Base-by-base conservation (phyloP, 2,329 filamentous ascomycete species). In the Metarhizium rileyi region DNA sequence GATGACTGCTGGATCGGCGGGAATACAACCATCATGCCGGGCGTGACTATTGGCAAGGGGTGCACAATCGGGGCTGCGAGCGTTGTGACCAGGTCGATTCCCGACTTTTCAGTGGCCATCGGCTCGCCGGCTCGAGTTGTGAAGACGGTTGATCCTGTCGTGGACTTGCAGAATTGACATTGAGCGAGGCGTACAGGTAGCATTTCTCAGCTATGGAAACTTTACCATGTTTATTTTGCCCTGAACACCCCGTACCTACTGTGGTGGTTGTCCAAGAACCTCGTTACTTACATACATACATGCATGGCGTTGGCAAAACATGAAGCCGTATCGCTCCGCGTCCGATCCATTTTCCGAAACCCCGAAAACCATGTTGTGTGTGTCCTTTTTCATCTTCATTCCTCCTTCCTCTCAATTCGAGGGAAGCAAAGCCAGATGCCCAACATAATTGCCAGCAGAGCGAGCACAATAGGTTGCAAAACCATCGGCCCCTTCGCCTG, bases 1-100 rank as follows among this genome's bases (percentile, higher is more conserved):
- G 69, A 77, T 44, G 75, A 79, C 57, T 78, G 75, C 58, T 79
- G 76, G 75, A 73, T 79, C 49, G 76, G 76, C 1, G 74, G 70
- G 9, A 69, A 72, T 50, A 68, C 66, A 0, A 69, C 65, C 4
- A 74, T 79, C 50, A 64, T 78, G 56, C 72, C 75, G 1, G 75
- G 75, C 2, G 73, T 79, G 0, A 75, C 63, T 0, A 76, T 79
- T 50, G 75, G 75, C 1, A 69, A 71, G 48, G 75, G 76, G 0
- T 72, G 69, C 51, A 77, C 74, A 0, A 63, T 79, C 42, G 76
- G 71, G 3, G 72, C 75, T 0, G 69, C 74, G 5, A 70, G 69
- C 22, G 63, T 78, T 2, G 74, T 78, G 9, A 77, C 75, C 1
- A 74, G 65, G 58, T 67, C 69, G 38, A 64, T 78, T 9, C 73